Conservation (phyloP, 2,329 filamentous ascomycete species). For the Alternaria tenuissima region DNA sequence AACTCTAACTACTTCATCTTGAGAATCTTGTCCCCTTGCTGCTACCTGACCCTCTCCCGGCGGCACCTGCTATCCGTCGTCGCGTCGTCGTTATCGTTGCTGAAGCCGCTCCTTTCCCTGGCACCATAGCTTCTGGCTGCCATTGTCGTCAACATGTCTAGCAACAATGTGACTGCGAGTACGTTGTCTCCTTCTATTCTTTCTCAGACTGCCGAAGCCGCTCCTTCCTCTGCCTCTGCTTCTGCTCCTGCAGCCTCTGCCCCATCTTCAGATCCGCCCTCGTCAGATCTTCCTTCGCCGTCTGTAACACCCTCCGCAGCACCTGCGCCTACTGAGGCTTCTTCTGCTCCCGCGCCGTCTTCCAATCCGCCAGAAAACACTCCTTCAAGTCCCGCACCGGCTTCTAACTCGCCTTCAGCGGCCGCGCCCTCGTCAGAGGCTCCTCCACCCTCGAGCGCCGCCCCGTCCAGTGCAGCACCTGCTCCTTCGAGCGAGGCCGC, state of each 20-base stretch:
- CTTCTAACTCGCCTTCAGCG: constrained; percentile 28
- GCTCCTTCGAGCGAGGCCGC: constrained; percentile 29
- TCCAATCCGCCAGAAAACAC: constrained; percentile 25
- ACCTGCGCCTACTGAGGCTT: constrained; percentile 29
- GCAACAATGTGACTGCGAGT: constrained; percentile 43
- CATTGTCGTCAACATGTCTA: constrained; percentile 37
- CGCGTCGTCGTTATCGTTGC: constrained; percentile 1
- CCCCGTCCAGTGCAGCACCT: constrained; percentile 24
- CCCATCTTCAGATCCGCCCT: constrained; percentile 14
- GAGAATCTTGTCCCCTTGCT: constrained; percentile 11
- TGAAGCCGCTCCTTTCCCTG: constrained; percentile 18
- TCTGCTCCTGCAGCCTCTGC: constrained; percentile 19
- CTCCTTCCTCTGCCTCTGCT: constrained; percentile 22
- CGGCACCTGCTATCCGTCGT: constrained; percentile 8
- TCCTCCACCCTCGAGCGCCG: constrained; percentile 18
- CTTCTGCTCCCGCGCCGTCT: constrained; percentile 25
- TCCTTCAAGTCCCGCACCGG: constrained; percentile 19
- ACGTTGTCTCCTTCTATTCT: constrained; percentile 41
- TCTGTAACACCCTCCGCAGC: constrained; percentile 34
- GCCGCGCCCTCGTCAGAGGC: constrained; percentile 18
- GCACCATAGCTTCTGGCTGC: constrained; percentile 15
- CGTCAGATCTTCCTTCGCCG: constrained; percentile 21
- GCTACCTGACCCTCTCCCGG: constrained; percentile 9
- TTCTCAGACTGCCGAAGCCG: constrained; percentile 1
- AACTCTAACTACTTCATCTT: constrained; percentile 29